Evolutionary conservation across 1,139 yeast species (phyloP).

Genomic region (Suhomyces chickasaworum): DNA sequence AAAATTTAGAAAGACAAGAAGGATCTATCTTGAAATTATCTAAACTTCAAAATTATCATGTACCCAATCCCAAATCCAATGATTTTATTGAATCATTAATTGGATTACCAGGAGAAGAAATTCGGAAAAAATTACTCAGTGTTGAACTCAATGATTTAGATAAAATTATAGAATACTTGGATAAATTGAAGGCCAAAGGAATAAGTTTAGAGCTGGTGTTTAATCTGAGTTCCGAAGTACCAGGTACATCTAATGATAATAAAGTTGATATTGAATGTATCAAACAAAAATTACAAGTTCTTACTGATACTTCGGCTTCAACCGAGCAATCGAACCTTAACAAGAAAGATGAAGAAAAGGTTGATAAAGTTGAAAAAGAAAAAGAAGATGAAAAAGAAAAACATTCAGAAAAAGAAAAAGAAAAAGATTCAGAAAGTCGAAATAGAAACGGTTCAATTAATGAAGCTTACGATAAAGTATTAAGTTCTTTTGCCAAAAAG

Average conservation of each 20-base stretch:
- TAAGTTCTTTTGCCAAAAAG: constrained; percentile 43
- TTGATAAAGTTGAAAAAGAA: too few relatives aligned
- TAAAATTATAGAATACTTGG: constrained; percentile 52
- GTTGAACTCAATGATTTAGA: constrained; percentile 54
- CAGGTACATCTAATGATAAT: constrained; percentile 14
- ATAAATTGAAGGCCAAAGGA: constrained; percentile 52
- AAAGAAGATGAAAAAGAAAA: constrained; percentile 5
- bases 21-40: constrained; percentile 43
- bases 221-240: constrained; percentile 23
- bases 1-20: constrained; percentile 41
- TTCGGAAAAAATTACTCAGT: constrained; percentile 50
- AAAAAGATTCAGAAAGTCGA: constrained; percentile 8
- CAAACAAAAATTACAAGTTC: constrained; percentile 20
- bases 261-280: constrained; percentile 23
- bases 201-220: constrained; percentile 55
- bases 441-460: constrained; percentile 34
- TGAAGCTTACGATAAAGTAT: constrained; percentile 54
- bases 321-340: neutral
- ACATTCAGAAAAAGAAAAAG: constrained; percentile 8
- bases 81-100: constrained; percentile 22
- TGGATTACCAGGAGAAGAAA: constrained; percentile 52
- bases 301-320: constrained; percentile 9
- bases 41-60: constrained; percentile 32
- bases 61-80: constrained; percentile 17
- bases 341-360: constrained; percentile 2